phyloP scores from a whole-genome alignment of 768 basidiomycete genomes.

The Podaxis rugospora region DNA sequence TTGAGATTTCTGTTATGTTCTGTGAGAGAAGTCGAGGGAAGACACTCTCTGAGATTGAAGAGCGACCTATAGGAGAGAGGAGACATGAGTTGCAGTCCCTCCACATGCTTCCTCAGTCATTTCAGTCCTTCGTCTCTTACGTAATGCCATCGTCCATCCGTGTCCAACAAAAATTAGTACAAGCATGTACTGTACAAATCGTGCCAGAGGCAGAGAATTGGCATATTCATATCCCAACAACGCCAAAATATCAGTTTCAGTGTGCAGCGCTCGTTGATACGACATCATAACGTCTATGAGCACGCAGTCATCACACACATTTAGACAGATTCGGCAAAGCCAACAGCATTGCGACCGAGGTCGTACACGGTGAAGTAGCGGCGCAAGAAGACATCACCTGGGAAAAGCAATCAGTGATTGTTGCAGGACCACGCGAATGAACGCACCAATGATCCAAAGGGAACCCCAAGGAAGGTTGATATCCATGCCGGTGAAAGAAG shows the following conservation, averaged over 20 bases:
- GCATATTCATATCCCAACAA: not conserved
- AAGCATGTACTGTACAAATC: not conserved
- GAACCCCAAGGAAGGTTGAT: conserved; percentile 75
- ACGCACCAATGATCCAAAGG: conserved; percentile 87
- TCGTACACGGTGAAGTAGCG: conserved; percentile 93
- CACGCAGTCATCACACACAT: not conserved
- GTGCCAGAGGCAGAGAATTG: not conserved
- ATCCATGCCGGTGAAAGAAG: conserved; percentile 88
- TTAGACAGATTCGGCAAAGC: conserved; percentile 57
- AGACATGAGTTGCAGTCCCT: not conserved
- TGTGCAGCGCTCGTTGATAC: not conserved
- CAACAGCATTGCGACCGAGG: conserved; percentile 71
- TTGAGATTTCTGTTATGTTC: conserved; percentile 23
- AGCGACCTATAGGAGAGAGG: conserved; percentile 6
- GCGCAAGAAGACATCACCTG: conserved; percentile 88
- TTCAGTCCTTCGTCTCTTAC: not conserved
- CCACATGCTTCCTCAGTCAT: no score
- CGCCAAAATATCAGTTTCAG: not conserved
- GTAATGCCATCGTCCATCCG: not conserved
- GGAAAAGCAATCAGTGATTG: conserved; percentile 1
- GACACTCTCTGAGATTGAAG: conserved; percentile 6
- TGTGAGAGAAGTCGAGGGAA: conserved; percentile 18
- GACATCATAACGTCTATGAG: not conserved
- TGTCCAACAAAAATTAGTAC: not conserved
- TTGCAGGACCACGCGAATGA: not conserved